Conservation (phyloP, 2,329 filamentous ascomycete genomes). For the Neoscytalidium dimidiatum region DNA sequence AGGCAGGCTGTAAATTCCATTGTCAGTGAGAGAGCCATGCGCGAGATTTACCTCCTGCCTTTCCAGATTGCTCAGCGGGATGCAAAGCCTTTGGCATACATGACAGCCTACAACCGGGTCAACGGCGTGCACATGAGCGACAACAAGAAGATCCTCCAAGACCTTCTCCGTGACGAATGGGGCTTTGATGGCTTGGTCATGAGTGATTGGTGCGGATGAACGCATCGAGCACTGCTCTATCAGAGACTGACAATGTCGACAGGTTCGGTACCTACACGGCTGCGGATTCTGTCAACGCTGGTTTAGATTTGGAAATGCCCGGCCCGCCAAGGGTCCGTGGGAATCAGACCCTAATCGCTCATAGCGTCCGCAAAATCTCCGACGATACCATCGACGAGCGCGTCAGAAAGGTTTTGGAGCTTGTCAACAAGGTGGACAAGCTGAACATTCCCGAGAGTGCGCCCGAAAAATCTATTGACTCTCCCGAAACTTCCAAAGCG, state of each 20-base stretch:
- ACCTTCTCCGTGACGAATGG: constrained; percentile 71
- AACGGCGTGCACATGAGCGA: constrained; percentile 70
- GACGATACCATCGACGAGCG: constrained; percentile 37
- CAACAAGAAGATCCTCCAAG: constrained; percentile 65
- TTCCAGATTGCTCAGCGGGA: constrained; percentile 74
- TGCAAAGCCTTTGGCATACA: constrained; percentile 66
- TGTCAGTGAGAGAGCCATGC: constrained; percentile 59
- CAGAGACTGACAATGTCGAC: constrained; percentile 71
- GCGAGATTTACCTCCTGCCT: constrained; percentile 56
- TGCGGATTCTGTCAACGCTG: constrained; percentile 37
- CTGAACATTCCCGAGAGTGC: constrained; percentile 60
- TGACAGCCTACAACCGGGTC: constrained; percentile 75
- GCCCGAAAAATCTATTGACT: constrained; percentile 61
- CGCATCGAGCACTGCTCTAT: constrained; percentile 54
- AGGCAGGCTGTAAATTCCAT: constrained; percentile 55
- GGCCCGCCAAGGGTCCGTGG: constrained; percentile 48
- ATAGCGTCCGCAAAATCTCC: constrained; percentile 55
- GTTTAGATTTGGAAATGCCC: constrained; percentile 41
- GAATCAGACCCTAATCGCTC: constrained; percentile 10
- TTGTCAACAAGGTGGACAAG: constrained; percentile 69
- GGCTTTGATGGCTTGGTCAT: constrained; percentile 69
- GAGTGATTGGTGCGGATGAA: constrained; percentile 65
- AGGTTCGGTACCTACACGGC: constrained; percentile 43
- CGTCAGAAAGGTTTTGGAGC: constrained; percentile 48
- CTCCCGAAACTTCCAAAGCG: constrained; percentile 56